Percentiles rank a stretch among this genome's conserved stretches.
Evolutionary conservation across 768 basidiomycete genomes (phyloP).

Genomic region (Strobilomyces confusus): DNA sequence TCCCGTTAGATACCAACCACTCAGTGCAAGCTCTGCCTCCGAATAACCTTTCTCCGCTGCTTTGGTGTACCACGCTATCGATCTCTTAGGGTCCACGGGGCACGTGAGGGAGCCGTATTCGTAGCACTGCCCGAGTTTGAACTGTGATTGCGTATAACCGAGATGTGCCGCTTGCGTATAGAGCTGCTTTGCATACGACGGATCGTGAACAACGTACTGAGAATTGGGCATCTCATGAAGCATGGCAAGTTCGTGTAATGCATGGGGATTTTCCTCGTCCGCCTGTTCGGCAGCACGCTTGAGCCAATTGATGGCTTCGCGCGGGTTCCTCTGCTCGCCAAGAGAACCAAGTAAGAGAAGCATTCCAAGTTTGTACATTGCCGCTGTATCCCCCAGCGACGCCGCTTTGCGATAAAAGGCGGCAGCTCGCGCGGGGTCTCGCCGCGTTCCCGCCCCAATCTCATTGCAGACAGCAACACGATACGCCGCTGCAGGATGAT

Average conservation of each 20-base stretch:
- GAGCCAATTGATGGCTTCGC: slow-evolving; percentile 94
- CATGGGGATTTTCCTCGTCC: slow-evolving; percentile 97
- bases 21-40: slow-evolving; percentile 92
- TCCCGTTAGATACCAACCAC: slow-evolving; percentile 97
- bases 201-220: slow-evolving; percentile 72
- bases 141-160: slow-evolving; percentile 91
- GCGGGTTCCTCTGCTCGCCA: slow-evolving; percentile 77
- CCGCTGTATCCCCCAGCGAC: slow-evolving; percentile 92
- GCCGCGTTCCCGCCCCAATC: slow-evolving; percentile 92
- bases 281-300: slow-evolving; percentile 94
- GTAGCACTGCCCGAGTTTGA: slow-evolving; percentile 92
- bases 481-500: slow-evolving; percentile 91
- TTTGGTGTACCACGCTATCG: slow-evolving; percentile 98
- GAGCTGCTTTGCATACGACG: slow-evolving; percentile 75
- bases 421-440: slow-evolving; percentile 83
- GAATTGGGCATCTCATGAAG: slow-evolving; percentile 72
- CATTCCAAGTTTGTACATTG: slow-evolving; percentile 99
- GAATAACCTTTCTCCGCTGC: slow-evolving; percentile 96
- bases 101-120: slow-evolving; percentile 89
- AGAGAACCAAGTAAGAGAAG: slow-evolving; percentile 83
- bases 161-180: slow-evolving; percentile 90
- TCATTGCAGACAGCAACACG: slow-evolving; percentile 99
- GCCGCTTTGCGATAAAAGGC: slow-evolving; percentile 97
- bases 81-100: slow-evolving; percentile 87
- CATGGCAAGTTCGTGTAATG: slow-evolving; percentile 90